phyloP scores from a whole-genome alignment of 2,329 filamentous ascomycete genomes.

The Aspergillus carbonarius region DNA sequence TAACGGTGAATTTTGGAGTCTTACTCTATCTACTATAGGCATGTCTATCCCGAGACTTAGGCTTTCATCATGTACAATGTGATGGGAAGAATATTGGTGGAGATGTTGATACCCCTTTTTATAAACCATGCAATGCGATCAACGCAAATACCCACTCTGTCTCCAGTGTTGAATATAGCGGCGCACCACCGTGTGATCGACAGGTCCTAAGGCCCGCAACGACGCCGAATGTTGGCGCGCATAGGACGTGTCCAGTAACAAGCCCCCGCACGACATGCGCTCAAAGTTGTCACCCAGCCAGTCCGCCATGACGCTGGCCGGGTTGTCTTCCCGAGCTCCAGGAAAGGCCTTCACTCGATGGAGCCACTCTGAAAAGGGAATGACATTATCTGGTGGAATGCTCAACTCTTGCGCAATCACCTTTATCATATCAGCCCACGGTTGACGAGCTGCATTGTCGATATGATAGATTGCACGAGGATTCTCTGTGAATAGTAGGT shows the following conservation, averaged over 20 bases:
- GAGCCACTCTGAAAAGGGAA: slow-evolving; percentile 46
- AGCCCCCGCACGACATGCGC: slow-evolving; percentile 49
- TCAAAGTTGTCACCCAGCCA: slow-evolving; percentile 36
- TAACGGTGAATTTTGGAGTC: too few relatives aligned
- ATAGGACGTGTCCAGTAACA: slow-evolving; percentile 41
- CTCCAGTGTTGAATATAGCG: slow-evolving; percentile 16
- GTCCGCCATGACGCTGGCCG: slow-evolving; percentile 29
- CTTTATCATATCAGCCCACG: slow-evolving; percentile 39
- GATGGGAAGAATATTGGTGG: too few relatives aligned
- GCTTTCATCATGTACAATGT: too few relatives aligned
- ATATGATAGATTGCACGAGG: slow-evolving; percentile 46
- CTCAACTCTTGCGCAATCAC: slow-evolving; percentile 36
- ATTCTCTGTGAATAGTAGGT: slow-evolving; percentile 30
- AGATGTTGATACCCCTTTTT: too few relatives aligned
- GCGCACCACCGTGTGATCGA: slow-evolving; percentile 10
- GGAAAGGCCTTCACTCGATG: slow-evolving; percentile 31
- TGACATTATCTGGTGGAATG: slow-evolving; percentile 29
- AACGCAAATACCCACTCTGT: background rate
- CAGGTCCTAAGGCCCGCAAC: slow-evolving; percentile 5
- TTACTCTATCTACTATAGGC: too few relatives aligned
- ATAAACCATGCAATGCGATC: background rate
- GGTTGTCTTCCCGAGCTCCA: slow-evolving; percentile 27
- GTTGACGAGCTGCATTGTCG: slow-evolving; percentile 46
- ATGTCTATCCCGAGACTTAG: too few relatives aligned
- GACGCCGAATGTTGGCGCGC: slow-evolving; percentile 36